Evolutionary conservation across 176 grass and related monocot genomes (phyloP).

Genomic region (Tillandsia fasciculata): DNA sequence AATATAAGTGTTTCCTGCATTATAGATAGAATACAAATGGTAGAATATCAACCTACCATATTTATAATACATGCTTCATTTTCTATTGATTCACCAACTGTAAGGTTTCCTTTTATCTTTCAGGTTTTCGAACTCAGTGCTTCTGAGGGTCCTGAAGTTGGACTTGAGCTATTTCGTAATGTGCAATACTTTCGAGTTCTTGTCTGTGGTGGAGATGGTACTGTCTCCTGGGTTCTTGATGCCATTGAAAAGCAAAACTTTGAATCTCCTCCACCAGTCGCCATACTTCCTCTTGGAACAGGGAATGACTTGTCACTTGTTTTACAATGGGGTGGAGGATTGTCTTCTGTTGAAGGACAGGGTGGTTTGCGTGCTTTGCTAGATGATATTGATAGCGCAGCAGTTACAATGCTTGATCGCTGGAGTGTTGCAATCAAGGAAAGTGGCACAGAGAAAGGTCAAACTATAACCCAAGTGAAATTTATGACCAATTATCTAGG

Average conservation of each 20-base stretch:
- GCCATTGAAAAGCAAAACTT: constrained; percentile 77
- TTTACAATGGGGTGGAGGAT: constrained; percentile 76
- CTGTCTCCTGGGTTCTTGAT: constrained; percentile 84
- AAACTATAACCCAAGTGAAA: constrained; percentile 52
- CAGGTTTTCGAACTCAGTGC: constrained; percentile 84
- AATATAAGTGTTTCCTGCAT: constrained; percentile 2
- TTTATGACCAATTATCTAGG: constrained; percentile 98
- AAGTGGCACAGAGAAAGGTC: constrained; percentile 29
- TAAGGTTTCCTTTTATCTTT: constrained; percentile 20
- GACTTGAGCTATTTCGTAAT: constrained; percentile 54
- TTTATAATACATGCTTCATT: background rate
- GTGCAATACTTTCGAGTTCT: constrained; percentile 79
- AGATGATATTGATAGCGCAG: constrained; percentile 61
- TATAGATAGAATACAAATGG: background rate
- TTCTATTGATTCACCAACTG: constrained; percentile 11
- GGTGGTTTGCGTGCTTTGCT: constrained; percentile 64
- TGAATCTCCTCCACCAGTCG: constrained; percentile 84
- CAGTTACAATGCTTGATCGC: constrained; percentile 76
- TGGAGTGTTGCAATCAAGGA: constrained; percentile 76
- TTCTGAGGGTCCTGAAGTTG: constrained; percentile 74
- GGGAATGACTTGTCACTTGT: constrained; percentile 81
- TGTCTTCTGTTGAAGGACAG: constrained; percentile 69
- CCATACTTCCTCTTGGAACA: constrained; percentile 87
- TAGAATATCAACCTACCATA: background rate
- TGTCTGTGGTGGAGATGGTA: constrained; percentile 95